Evolutionary conservation across 768 basidiomycete species (phyloP).

Genomic region (Phaeotremella fagi): DNA sequence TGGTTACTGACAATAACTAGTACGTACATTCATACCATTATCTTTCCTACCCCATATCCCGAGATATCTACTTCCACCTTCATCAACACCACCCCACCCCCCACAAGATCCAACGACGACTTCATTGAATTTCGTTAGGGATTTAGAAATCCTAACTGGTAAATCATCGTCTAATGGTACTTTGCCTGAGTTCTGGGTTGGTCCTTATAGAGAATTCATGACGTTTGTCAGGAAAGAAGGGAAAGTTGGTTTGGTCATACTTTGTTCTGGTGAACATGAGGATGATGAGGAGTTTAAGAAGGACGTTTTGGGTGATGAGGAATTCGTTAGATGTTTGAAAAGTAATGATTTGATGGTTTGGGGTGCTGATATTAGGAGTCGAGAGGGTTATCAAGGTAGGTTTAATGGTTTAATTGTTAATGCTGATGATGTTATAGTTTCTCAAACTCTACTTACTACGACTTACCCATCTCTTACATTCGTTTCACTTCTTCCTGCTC

Average conservation of each 20-base stretch:
- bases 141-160: conserved; percentile 27
- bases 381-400: conserved; percentile 72
- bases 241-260: conserved; percentile 70
- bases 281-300: conserved; percentile 84
- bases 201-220: conserved; percentile 76
- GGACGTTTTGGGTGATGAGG: conserved; percentile 67
- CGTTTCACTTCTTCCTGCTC: conserved; percentile 66
- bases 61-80: conserved; percentile 41
- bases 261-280: conserved; percentile 87
- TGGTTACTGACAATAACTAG: conserved; percentile 12
- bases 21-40: conserved; percentile 40
- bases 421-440: conserved; percentile 39
- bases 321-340: conserved; percentile 63
- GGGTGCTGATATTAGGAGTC: conserved; percentile 84
- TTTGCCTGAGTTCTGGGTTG: conserved; percentile 74
- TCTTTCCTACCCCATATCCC: conserved; percentile 41
- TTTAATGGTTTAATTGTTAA: neutral
- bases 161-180: conserved; percentile 36
- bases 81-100: conserved; percentile 5
- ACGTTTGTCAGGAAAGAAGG: conserved; percentile 64
- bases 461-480: conserved; percentile 93
- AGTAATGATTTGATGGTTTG: conserved; percentile 77
- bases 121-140: conserved; percentile 24
- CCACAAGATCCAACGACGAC: conserved; percentile 28
- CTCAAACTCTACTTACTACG: conserved; percentile 63